Evolutionary conservation across 163 green algal genomes (phyloP).

Genomic region (Chlorella variabilis): DNA sequence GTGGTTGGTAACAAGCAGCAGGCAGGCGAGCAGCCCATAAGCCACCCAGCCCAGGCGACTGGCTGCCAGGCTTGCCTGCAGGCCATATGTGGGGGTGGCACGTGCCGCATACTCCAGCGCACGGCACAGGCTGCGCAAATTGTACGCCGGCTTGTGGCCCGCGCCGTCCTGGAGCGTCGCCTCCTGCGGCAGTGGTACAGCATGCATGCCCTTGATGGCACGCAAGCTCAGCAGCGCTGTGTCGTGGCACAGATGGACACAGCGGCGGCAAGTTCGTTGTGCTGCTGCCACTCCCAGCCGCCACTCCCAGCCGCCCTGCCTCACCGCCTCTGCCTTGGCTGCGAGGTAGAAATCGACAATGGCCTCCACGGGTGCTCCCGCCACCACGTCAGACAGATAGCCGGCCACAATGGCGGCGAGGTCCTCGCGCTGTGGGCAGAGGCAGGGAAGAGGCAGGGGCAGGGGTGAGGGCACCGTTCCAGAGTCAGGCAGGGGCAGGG

Average conservation of each 20-base stretch:
- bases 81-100: conserved; percentile 81
- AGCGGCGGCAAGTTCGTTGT: no score
- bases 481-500: background rate
- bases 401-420: conserved; percentile 74
- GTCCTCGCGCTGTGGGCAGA: conserved; percentile 69
- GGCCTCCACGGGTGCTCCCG: conserved; percentile 69
- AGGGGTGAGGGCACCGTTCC: background rate
- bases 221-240: no score
- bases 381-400: conserved; percentile 64
- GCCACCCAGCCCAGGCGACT: no score
- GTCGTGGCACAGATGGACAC: no score
- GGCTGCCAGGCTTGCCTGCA: conserved; percentile 52
- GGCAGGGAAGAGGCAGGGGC: background rate
- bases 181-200: conserved; percentile 58
- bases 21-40: no score
- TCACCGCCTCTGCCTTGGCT: conserved; percentile 76
- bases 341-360: conserved; percentile 94
- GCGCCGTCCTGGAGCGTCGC: conserved; percentile 77
- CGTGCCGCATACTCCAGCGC: conserved; percentile 87
- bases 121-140: conserved; percentile 85
- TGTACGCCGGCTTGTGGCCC: conserved; percentile 82
- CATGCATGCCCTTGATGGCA: no score
- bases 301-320: no score
- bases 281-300: no score
- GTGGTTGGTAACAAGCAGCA: no score